These are phyloP conservation scores for Claviceps fusiformis DNA, from an alignment of 2,329 filamentous ascomycete genomes.

Conservation along the genomic window DNA sequence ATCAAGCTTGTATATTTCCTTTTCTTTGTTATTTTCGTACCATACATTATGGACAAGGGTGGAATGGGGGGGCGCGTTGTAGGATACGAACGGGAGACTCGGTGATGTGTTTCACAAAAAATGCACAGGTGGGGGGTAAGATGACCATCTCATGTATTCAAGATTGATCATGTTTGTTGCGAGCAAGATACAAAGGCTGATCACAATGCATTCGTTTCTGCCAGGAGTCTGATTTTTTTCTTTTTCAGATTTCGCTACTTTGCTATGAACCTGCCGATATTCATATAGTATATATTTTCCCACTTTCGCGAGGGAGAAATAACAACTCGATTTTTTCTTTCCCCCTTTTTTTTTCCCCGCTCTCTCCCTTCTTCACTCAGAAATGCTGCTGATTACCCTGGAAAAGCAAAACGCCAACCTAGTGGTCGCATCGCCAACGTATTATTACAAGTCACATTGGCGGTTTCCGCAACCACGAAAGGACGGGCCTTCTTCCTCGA, in stretches of 20 bases:
- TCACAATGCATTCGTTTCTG: not conserved
- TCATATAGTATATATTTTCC: not conserved
- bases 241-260: not conserved
- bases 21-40: not conserved
- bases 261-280: not conserved
- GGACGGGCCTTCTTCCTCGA: conserved; percentile 11
- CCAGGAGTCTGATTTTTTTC: not conserved
- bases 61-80: not conserved
- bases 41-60: not conserved
- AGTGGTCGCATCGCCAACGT: not conserved
- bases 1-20: not conserved
- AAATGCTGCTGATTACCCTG: not conserved
- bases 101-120: not conserved
- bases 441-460: conserved; percentile 1
- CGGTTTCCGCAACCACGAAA: conserved; percentile 7
- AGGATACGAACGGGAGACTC: not conserved
- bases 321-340: not conserved
- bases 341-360: no score
- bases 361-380: not conserved
- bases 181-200: not conserved
- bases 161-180: not conserved
- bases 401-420: not conserved
- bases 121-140: not conserved
- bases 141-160: conserved; percentile 2
- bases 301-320: not conserved